phyloP scores from a whole-genome alignment of 2,329 filamentous ascomycete species.

The Fusarium citri region DNA sequence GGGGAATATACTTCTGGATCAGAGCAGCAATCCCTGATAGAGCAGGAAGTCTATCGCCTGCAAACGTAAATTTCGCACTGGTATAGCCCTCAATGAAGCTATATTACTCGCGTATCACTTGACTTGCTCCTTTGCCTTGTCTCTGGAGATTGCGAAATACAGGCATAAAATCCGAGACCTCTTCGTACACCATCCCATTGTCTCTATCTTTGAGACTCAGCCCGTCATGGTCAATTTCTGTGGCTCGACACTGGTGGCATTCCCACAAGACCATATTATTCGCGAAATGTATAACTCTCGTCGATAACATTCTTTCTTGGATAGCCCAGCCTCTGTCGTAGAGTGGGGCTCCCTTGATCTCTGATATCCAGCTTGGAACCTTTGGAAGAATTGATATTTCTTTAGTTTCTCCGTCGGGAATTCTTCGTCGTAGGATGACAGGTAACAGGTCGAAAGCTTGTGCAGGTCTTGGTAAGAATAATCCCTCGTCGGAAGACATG shows the following conservation, averaged over 20 bases:
- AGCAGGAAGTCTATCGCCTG: not conserved
- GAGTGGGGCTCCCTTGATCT: not conserved
- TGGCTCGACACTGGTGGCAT: not conserved
- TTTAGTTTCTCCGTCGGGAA: accelerated
- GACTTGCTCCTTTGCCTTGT: accelerated
- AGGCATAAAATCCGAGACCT: not conserved
- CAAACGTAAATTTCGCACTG: not conserved
- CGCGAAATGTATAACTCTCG: not conserved
- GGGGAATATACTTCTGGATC: not conserved
- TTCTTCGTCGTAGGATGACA: not conserved
- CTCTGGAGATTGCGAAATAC: not conserved
- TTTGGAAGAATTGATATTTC: not conserved
- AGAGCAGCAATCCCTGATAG: not conserved
- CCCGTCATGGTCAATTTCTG: not conserved
- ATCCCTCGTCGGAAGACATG: not conserved
- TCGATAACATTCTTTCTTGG: not conserved
- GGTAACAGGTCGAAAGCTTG: not conserved
- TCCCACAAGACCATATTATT: not conserved
- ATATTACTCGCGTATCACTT: not conserved
- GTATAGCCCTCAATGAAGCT: not conserved
- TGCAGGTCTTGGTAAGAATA: not conserved
- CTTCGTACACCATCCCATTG: not conserved
- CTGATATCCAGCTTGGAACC: not conserved
- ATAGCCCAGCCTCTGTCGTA: not conserved
- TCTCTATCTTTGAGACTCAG: not conserved